These are phyloP conservation scores for Penicillium sp. DNA, from an alignment of 2,329 filamentous ascomycete genomes.

Conservation along the genomic window DNA sequence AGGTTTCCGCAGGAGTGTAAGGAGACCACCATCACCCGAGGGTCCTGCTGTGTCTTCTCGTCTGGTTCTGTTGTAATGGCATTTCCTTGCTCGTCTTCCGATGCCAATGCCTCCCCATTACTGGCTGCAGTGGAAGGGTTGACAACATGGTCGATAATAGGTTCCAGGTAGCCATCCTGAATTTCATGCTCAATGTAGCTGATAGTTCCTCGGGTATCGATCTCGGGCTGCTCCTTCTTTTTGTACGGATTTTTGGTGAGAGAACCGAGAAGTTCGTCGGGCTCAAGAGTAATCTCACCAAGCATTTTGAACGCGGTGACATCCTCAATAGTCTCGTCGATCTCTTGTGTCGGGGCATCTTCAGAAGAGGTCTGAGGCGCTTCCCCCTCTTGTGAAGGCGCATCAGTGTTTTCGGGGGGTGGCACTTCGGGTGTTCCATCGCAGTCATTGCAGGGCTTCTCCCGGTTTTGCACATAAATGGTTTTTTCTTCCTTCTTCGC, in stretches of 20 bases:
- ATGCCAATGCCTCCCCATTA: not conserved
- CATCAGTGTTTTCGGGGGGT: constrained; percentile 4
- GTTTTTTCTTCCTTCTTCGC: constrained; percentile 68
- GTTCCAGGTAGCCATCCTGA: constrained; percentile 38
- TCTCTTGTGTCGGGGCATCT: constrained; percentile 6
- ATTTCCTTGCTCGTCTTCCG: constrained; percentile 2
- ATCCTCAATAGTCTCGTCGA: constrained; percentile 22
- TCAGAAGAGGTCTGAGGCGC: not conserved
- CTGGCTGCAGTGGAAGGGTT: constrained; percentile 6
- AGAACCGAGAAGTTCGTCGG: constrained; percentile 25
- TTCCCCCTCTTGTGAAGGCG: constrained; percentile 1
- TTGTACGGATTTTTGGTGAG: constrained; percentile 4
- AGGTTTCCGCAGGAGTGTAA: constrained; percentile 97
- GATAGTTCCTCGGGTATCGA: constrained; percentile 29
- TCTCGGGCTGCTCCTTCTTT: constrained; percentile 15
- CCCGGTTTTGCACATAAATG: constrained; percentile 75
- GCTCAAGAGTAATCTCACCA: constrained; percentile 32
- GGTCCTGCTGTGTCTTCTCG: constrained; percentile 15
- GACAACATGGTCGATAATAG: constrained; percentile 32
- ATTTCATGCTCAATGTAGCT: constrained; percentile 44
- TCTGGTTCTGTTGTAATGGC: constrained; percentile 1
- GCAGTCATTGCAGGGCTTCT: constrained; percentile 41
- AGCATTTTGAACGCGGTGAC: constrained; percentile 31
- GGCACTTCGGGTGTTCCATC: constrained; percentile 14
- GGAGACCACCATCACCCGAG: constrained; percentile 74